A percentile compares a stretch with the other conserved stretches of the same genome.
These are phyloP conservation scores for Leucosporidium scottii DNA, from an alignment of 768 basidiomycete species.

Conservation along the genomic window DNA sequence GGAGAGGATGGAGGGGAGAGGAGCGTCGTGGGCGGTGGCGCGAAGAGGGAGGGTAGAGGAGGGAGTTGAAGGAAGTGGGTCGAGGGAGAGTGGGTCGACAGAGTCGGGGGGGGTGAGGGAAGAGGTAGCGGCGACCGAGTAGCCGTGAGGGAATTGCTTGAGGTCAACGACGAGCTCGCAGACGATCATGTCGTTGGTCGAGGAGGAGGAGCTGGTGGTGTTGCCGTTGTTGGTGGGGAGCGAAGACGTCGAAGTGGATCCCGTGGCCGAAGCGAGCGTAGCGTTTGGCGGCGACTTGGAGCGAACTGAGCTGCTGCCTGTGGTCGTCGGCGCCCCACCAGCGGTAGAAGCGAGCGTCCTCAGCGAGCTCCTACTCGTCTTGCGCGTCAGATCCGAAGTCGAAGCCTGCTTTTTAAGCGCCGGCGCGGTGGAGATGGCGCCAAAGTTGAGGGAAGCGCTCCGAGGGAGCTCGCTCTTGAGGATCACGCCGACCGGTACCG, in stretches of 20 bases:
- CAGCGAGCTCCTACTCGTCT: constrained; percentile 14
- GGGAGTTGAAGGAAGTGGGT: constrained; percentile 11
- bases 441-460: constrained; percentile 26
- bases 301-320: not conserved
- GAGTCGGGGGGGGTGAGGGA: not conserved
- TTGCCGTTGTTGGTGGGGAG: not conserved
- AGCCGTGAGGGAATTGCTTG: constrained; percentile 71
- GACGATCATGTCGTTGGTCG: constrained; percentile 57
- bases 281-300: constrained; percentile 10
- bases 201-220: not conserved
- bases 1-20: constrained; percentile 58
- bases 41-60: constrained; percentile 38
- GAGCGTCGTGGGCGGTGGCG: constrained; percentile 64
- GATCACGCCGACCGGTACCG: constrained; percentile 14
- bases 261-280: not conserved
- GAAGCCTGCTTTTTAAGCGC: not conserved
- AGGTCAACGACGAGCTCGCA: constrained; percentile 75
- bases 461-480: constrained; percentile 28
- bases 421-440: constrained; percentile 9
- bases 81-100: constrained; percentile 47
- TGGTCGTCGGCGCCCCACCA: not conserved
- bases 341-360: not conserved
- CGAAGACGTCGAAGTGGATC: constrained; percentile 2
- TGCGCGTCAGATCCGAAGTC: constrained; percentile 21
- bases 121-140: constrained; percentile 46